phyloP scores from a whole-genome alignment of 768 basidiomycete species.

The Agrocybe praecox region DNA sequence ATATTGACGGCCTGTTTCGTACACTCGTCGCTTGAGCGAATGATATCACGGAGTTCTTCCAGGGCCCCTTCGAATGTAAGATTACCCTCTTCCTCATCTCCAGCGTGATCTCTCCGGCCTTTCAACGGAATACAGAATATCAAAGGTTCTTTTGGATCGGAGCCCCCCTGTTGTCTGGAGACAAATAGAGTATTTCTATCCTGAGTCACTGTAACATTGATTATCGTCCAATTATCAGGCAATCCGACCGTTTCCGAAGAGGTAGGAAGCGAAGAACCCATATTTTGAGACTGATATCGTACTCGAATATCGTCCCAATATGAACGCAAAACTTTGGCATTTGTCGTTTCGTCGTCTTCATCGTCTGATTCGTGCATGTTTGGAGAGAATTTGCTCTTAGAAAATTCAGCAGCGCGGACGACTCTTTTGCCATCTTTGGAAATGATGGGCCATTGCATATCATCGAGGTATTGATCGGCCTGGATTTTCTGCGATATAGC shows the following conservation, averaged over 20 bases:
- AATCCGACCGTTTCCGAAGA: constrained; percentile 45
- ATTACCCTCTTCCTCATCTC: constrained; percentile 66
- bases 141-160: constrained; percentile 51
- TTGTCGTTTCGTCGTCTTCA: constrained; percentile 29
- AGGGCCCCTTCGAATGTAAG: constrained; percentile 78
- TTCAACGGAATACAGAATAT: constrained; percentile 91
- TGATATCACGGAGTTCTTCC: constrained; percentile 76
- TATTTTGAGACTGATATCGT: constrained; percentile 51
- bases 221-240: constrained; percentile 79
- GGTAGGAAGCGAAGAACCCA: constrained; percentile 45
- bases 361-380: constrained; percentile 32
- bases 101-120: constrained; percentile 74
- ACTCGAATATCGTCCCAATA: constrained; percentile 67
- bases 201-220: constrained; percentile 82
- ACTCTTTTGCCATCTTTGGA: constrained; percentile 44
- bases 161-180: constrained; percentile 68
- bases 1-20: constrained; percentile 75
- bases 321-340: constrained; percentile 34
- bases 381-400: constrained; percentile 14
- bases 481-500: constrained; percentile 74
- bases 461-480: constrained; percentile 46
- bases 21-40: constrained; percentile 75
- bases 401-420: constrained; percentile 21
- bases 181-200: constrained; percentile 85
- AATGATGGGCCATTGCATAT: constrained; percentile 75